A percentile compares a stretch with the other conserved stretches of the same genome.
These are phyloP conservation scores for Craterostigma plantagineum DNA, from an alignment of 257 asterid genomes.

Conservation along the genomic window DNA sequence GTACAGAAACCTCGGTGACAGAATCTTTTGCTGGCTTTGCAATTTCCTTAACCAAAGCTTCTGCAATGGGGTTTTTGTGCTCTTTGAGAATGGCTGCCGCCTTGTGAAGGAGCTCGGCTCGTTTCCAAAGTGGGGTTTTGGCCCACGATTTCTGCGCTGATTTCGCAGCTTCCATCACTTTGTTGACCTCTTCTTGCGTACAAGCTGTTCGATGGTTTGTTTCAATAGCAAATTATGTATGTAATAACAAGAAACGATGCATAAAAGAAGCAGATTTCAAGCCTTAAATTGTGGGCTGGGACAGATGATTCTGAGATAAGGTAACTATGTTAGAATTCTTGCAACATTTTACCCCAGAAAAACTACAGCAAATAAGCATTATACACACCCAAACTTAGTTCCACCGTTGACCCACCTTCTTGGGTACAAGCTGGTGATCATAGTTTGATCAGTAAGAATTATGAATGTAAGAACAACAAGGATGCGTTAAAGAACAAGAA, in stretches of 20 bases:
- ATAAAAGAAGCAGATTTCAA: neutral
- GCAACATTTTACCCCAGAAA: too few relatives aligned
- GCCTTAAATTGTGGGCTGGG: neutral
- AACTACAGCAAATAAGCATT: too few relatives aligned
- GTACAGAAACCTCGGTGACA: conserved; percentile 73
- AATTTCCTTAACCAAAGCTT: conserved; percentile 79
- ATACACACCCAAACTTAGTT: too few relatives aligned
- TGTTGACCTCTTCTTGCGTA: conserved; percentile 89
- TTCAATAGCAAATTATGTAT: too few relatives aligned
- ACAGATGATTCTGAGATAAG: too few relatives aligned
- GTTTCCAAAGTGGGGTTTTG: conserved; percentile 83
- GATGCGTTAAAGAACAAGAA: neutral
- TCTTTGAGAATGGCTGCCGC: conserved; percentile 93
- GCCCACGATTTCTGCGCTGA: conserved; percentile 78
- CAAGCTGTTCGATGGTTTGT: conserved; percentile 32
- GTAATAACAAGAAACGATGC: too few relatives aligned
- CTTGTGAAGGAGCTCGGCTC: conserved; percentile 95
- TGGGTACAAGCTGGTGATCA: too few relatives aligned
- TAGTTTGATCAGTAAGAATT: too few relatives aligned
- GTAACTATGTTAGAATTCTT: too few relatives aligned
- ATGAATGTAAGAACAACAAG: too few relatives aligned
- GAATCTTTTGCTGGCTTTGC: conserved; percentile 97
- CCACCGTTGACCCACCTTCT: too few relatives aligned
- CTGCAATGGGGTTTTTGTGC: conserved; percentile 83
- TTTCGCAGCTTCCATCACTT: conserved; percentile 66